These are phyloP conservation scores for Ogataea dorogensis DNA, from an alignment of 805 yeast species.

Conservation along the genomic window DNA sequence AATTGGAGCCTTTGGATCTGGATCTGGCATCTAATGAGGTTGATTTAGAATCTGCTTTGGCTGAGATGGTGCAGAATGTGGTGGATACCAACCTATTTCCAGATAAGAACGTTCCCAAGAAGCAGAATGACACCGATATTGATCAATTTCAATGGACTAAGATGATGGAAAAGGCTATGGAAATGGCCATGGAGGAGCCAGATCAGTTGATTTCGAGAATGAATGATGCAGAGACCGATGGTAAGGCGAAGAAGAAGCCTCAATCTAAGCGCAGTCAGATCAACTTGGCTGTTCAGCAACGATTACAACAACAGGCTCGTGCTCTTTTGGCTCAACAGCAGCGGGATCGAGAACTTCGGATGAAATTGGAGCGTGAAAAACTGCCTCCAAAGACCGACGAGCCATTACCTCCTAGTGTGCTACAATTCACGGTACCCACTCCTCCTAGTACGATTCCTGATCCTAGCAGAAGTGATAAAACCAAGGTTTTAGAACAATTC, in stretches of 20 bases:
- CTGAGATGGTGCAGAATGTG: slow-evolving; percentile 55
- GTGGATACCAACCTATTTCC: slow-evolving; percentile 37
- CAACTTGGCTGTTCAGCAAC: slow-evolving; percentile 28
- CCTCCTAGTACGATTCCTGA: slow-evolving; percentile 16
- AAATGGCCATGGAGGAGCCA: slow-evolving; percentile 71
- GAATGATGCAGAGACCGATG: slow-evolving; percentile 13
- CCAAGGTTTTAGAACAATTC: slow-evolving; percentile 17
- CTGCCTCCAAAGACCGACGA: slow-evolving; percentile 5
- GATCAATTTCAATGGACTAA: slow-evolving; percentile 61
- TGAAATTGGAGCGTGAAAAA: slow-evolving; percentile 12
- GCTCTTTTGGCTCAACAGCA: slow-evolving; percentile 19
- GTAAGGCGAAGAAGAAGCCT: slow-evolving; percentile 4
- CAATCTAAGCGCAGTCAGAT: slow-evolving; percentile 12
- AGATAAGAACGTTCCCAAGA: slow-evolving; percentile 10
- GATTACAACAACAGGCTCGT: slow-evolving; percentile 21
- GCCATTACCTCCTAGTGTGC: slow-evolving; percentile 14
- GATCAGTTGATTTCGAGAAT: slow-evolving; percentile 38
- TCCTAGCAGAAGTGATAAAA: slow-evolving; percentile 4
- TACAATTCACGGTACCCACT: slow-evolving; percentile 19
- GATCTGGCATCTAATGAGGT: slow-evolving; percentile 25
- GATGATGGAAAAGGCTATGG: slow-evolving; percentile 73
- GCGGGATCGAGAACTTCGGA: slow-evolving; percentile 20
- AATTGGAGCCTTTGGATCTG: slow-evolving; percentile 3
- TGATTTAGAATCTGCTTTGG: slow-evolving; percentile 51
- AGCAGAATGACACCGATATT: slow-evolving; percentile 37